Evolutionary conservation across 2,329 filamentous ascomycete genomes (phyloP), one percentile per base, ranked within the genome.

Genomic region (Diaporthe ilicicola): DNA sequence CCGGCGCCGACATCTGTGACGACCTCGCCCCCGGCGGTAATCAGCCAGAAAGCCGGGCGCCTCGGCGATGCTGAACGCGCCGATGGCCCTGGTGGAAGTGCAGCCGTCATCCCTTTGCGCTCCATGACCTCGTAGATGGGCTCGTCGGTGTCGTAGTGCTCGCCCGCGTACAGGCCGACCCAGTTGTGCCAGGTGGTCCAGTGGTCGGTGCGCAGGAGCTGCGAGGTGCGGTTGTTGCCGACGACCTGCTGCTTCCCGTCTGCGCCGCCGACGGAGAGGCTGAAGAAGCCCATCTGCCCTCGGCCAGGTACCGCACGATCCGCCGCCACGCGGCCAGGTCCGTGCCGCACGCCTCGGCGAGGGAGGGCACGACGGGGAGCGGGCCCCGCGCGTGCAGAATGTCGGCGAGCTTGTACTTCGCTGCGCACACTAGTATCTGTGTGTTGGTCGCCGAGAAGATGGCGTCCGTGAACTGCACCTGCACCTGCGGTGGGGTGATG

Each of bases 161-260:
- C 74, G 70, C 80, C 82, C 7, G 81, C 82, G 70, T 84, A 84
- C 1, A 85, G 77, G 2, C 79, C 75, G 2, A 82, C 82, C 84
- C 83, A 85, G 71, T 79, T 79, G 24, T 76, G 79, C 83, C 83
- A 85, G 73, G 83, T 81, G 0, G 81, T 84, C 82, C 82, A 84
- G 73, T 85, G 82, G 64, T 80, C 75, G 2, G 73, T 72, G 0
- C 55, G 67, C 2, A 85, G 76, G 4, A 84, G 75, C 0, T 64
- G 59, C 0, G 83, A 84, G 2, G 74, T 66, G 9, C 27, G 64
- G 71, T 79, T 84, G 74, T 84, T 82, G 44, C 19, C 22, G 73
- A 81, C 83, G 0, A 29, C 75, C n/a, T n/a, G n/a, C n/a, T n/a
- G n/a, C n/a, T n/a, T n/a, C n/a, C n/a, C n/a, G n/a, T n/a, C n/a